phyloP scores from a whole-genome alignment of 352 stramenopile genomes.

The Phytophthora colocasiae region DNA sequence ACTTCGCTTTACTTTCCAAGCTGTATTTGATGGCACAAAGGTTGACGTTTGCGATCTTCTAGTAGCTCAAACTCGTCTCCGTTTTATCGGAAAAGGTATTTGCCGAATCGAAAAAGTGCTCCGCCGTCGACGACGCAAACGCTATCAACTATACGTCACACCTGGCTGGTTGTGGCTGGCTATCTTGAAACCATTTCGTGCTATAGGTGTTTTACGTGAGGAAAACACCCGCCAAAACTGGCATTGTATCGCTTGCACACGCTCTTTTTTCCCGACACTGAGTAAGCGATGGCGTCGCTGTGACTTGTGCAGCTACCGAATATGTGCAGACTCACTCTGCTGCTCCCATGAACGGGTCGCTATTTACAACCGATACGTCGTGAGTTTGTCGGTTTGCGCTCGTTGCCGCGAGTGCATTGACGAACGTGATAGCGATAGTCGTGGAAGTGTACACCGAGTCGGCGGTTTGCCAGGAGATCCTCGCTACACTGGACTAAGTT shows the following conservation, averaged over 20 bases:
- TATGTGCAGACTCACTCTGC: conserved; percentile 30
- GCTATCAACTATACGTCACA: conserved; percentile 5
- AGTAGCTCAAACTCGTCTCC: conserved; percentile 22
- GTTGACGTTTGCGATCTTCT: conserved; percentile 20
- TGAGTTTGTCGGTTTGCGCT: conserved; percentile 28
- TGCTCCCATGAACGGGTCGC: conserved; percentile 38
- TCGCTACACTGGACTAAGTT: conserved; percentile 25
- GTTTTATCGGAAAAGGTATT: conserved; percentile 31
- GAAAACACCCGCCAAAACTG: conserved; percentile 29
- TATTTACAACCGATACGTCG: conserved; percentile 45
- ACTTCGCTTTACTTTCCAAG: conserved; percentile 34
- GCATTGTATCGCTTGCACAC: conserved; percentile 42
- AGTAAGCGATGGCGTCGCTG: conserved; percentile 30
- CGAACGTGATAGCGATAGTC: conserved; percentile 8
- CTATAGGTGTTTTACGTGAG: conserved; percentile 2
- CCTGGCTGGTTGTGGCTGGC: conserved; percentile 18
- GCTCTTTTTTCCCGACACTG: conserved; percentile 21
- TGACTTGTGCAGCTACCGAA: conserved; percentile 39
- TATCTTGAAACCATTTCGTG: conserved; percentile 18
- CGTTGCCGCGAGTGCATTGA: conserved; percentile 44
- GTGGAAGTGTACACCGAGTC: conserved; percentile 3
- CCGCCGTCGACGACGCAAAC: conserved; percentile 9
- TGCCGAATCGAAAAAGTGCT: conserved; percentile 33
- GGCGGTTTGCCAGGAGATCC: conserved; percentile 2
- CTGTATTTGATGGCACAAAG: conserved; percentile 20